Percentiles rank a stretch among this genome's conserved stretches.
Conservation (phyloP, 176 grass and related monocot species). For the Oryza brachyantha region DNA sequence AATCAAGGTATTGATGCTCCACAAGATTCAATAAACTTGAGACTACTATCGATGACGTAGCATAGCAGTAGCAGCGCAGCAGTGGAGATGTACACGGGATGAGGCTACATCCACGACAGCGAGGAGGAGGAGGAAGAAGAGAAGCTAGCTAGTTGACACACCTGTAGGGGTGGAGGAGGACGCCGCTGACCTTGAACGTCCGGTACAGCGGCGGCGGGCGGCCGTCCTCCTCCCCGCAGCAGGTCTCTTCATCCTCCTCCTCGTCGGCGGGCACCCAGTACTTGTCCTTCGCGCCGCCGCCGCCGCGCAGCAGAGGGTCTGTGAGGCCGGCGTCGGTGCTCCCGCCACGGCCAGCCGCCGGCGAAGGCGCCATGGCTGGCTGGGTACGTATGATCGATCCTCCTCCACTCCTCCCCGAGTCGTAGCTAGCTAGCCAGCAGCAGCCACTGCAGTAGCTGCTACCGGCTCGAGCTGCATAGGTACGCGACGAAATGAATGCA, state of each 20-base stretch:
- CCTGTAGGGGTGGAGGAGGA: neutral
- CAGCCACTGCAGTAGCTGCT: neutral
- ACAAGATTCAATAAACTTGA: too few species aligned
- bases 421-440: neutral
- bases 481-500: too few species aligned
- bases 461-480: too few species aligned
- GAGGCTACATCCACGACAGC: neutral
- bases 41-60: too few species aligned
- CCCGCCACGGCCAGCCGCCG: neutral
- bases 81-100: too few species aligned
- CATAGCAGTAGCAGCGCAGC: too few species aligned
- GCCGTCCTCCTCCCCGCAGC: neutral
- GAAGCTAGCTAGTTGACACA: neutral
- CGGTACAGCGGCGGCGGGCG: conserved; percentile 8
- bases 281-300: neutral
- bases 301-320: conserved; percentile 6
- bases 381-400: too few species aligned
- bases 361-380: neutral
- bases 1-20: too few species aligned
- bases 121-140: neutral
- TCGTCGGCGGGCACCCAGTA: conserved; percentile 33
- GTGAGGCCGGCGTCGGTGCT: neutral
- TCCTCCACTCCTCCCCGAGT: neutral
- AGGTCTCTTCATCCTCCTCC: neutral
- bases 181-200: neutral